Conservation (phyloP, 208 protist species). For the Strigomonas galati region DNA sequence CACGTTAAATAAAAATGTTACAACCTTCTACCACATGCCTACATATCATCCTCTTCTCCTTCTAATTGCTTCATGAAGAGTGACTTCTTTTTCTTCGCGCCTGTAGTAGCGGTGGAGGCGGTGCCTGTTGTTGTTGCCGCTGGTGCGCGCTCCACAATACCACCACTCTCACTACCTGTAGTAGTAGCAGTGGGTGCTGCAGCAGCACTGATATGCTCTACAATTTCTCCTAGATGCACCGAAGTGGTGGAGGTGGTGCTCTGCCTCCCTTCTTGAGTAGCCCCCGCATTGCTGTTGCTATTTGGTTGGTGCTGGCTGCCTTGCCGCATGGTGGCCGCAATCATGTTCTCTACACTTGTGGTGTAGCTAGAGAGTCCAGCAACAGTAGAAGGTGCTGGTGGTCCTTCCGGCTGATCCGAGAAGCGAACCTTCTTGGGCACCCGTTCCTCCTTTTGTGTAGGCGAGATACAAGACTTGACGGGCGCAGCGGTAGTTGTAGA, state of each 20-base stretch:
- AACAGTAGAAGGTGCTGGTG: background rate
- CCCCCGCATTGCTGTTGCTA: no score
- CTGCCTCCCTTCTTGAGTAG: no score
- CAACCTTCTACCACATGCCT: no score
- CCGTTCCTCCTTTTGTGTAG: background rate
- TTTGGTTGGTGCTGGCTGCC: no score
- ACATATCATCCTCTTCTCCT: constrained; percentile 10
- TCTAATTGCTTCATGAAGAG: constrained; percentile 27
- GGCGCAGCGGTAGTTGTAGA: background rate
- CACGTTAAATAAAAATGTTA: no score
- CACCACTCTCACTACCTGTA: background rate
- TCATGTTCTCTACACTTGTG: background rate
- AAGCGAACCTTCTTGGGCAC: background rate
- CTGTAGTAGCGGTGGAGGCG: no score
- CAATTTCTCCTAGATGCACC: constrained; percentile 4
- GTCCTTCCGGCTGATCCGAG: background rate
- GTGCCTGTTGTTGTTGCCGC: background rate
- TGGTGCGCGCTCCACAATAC: background rate
- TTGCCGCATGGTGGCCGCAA: background rate
- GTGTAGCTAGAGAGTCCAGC: no score
- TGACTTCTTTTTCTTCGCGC: constrained; percentile 8
- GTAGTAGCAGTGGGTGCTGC: no score
- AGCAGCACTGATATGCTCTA: constrained; percentile 4
- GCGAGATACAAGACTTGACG: no score
- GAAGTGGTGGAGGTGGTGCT: background rate